Evolutionary conservation across 108 stramenopile genomes (phyloP).

Genomic region (Cyclotella sp.): DNA sequence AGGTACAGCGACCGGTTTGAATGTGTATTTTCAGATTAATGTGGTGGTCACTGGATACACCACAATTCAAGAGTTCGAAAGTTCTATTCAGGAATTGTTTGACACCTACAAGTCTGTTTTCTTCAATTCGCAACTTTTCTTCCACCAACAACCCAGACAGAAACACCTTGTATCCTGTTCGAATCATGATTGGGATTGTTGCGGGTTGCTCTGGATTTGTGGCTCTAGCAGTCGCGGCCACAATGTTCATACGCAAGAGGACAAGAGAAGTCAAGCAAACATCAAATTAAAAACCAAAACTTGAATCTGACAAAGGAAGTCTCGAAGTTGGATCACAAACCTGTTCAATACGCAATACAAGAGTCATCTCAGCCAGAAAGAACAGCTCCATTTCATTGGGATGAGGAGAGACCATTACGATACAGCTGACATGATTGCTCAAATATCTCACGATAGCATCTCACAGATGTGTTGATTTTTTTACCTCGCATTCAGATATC

Average conservation of each 20-base stretch:
- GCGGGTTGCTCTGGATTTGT: constrained; percentile 14
- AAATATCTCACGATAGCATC: no score
- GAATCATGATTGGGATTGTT: not conserved
- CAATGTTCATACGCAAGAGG: not conserved
- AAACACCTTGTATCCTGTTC: no score
- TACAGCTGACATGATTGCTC: not conserved
- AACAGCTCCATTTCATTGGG: not conserved
- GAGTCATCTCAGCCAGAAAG: not conserved
- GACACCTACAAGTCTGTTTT: not conserved
- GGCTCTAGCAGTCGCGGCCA: not conserved
- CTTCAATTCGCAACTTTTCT: not conserved
- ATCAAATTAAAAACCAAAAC: not conserved
- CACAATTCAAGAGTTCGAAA: not conserved
- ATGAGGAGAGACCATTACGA: not conserved
- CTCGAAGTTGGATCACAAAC: no score
- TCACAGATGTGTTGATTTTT: not conserved
- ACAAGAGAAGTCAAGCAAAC: not conserved
- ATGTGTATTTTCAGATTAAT: constrained; percentile 14
- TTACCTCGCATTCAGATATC: not conserved
- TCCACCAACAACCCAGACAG: not conserved
- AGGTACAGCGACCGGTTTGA: not conserved
- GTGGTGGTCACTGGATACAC: constrained; percentile 1
- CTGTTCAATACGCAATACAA: constrained; percentile 1
- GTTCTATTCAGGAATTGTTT: constrained; percentile 7
- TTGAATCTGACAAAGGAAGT: not conserved